Conservation (phyloP, 2,329 filamentous ascomycete genomes). For the Hysterium pulicare region DNA sequence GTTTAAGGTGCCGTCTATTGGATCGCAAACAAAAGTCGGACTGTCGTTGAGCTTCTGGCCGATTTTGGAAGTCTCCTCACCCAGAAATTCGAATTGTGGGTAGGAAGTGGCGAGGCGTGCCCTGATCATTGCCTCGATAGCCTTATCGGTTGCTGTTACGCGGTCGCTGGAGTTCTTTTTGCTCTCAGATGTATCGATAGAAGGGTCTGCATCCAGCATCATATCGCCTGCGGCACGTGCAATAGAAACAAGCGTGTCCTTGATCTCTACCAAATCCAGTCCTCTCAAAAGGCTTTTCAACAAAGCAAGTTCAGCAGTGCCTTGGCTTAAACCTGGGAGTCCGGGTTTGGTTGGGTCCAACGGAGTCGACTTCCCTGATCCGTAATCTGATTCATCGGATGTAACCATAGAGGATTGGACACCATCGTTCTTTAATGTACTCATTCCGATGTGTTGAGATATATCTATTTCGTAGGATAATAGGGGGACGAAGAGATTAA, state of each 20-base stretch:
- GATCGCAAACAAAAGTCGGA: slow-evolving; percentile 37
- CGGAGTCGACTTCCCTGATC: too few species aligned
- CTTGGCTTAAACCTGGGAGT: too few species aligned
- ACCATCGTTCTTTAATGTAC: too few species aligned
- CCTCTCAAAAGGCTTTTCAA: not conserved
- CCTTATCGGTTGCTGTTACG: slow-evolving; percentile 54
- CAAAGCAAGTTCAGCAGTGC: too few species aligned
- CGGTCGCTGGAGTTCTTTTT: slow-evolving; percentile 48
- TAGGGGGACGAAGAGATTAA: too few species aligned
- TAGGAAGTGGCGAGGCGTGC: slow-evolving; percentile 42
- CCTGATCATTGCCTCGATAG: slow-evolving; percentile 52
- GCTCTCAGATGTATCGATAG: slow-evolving; percentile 18
- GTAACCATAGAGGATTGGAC: too few species aligned
- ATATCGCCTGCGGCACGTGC: slow-evolving; percentile 28
- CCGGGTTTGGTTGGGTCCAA: too few species aligned
- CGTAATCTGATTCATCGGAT: too few species aligned
- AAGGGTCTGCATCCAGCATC: slow-evolving; percentile 31
- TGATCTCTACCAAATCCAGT: slow-evolving; percentile 9
- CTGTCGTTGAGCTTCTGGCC: slow-evolving; percentile 25
- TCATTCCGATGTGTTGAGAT: too few species aligned
- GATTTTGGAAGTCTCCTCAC: slow-evolving; percentile 34
- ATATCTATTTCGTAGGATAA: too few species aligned
- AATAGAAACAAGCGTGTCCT: slow-evolving; percentile 19
- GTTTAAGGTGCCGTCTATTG: slow-evolving; percentile 40
- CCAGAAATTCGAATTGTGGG: slow-evolving; percentile 42